Percentiles rank a stretch among this genome's conserved stretches.
Evolutionary conservation across 2,329 filamentous ascomycete genomes (phyloP).

Genomic region (Diaporthe helianthi): DNA sequence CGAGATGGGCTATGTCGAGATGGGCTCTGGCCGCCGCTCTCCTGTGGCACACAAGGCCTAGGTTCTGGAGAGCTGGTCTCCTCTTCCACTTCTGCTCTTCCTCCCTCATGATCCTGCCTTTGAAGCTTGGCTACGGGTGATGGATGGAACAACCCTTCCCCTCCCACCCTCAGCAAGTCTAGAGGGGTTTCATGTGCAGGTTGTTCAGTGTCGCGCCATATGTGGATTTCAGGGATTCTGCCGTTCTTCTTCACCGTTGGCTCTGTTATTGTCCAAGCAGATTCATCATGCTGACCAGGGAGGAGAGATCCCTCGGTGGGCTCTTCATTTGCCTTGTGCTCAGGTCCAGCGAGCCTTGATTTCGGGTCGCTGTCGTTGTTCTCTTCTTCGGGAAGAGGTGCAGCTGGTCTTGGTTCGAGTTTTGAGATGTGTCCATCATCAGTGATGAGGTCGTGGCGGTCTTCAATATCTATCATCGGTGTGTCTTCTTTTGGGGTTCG

Average conservation of each 20-base stretch:
- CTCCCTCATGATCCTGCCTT: not conserved
- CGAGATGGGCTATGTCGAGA: not conserved
- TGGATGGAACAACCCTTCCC: not conserved
- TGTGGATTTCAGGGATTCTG: not conserved
- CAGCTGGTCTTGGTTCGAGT: not conserved
- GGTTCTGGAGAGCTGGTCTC: not conserved
- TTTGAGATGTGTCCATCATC: not conserved
- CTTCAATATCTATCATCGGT: not conserved
- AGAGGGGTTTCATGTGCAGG: not conserved
- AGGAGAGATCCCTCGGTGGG: too few relatives aligned
- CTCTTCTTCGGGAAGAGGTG: not conserved
- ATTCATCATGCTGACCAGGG: not conserved
- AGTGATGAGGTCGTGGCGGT: not conserved
- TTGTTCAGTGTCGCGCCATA: not conserved
- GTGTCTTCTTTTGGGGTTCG: not conserved
- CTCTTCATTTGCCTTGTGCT: not conserved
- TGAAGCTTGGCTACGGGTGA: not conserved
- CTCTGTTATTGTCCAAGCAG: not conserved
- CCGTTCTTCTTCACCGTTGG: not conserved
- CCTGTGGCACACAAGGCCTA: not conserved
- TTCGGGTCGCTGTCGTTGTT: not conserved
- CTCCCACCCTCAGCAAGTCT: not conserved
- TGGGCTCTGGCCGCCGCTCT: not conserved
- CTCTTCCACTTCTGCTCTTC: not conserved
- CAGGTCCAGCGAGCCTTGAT: not conserved